Evolutionary conservation across 2,329 filamentous ascomycete species (phyloP).

Genomic region (Graphilbum ipis-grandicollis): DNA sequence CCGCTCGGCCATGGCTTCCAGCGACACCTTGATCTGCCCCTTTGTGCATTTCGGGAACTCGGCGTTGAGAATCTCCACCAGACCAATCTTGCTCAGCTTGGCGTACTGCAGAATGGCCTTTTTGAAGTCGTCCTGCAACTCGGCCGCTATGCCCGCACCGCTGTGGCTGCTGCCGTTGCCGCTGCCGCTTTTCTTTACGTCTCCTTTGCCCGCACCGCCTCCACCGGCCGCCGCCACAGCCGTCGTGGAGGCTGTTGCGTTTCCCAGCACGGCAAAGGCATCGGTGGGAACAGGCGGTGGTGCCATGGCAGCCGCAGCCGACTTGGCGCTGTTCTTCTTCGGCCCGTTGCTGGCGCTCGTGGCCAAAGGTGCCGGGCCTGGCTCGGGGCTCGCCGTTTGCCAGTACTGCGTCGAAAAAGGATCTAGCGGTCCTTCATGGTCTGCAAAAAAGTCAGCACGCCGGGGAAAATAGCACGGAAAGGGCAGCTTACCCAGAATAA

Average conservation of each 20-base stretch:
- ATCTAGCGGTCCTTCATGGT: conserved; percentile 46
- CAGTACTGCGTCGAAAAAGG: conserved; percentile 77
- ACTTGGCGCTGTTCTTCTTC: too few relatives aligned
- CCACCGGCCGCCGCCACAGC: too few relatives aligned
- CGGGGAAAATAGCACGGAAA: too few relatives aligned
- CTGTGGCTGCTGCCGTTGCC: too few relatives aligned
- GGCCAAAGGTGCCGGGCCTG: conserved; percentile 1
- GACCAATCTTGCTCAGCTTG: conserved; percentile 50
- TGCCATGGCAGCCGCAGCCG: too few relatives aligned
- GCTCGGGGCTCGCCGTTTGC: conserved; percentile 22
- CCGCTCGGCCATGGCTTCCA: conserved; percentile 48
- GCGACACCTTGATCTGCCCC: conserved; percentile 51
- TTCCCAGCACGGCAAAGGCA: conserved; percentile 7
- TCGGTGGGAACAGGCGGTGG: conserved; percentile 10
- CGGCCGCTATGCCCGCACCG: conserved; percentile 34
- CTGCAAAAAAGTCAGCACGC: too few relatives aligned
- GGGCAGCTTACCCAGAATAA: conserved; percentile 41
- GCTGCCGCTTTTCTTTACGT: conserved; percentile 15
- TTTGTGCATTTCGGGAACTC: conserved; percentile 55
- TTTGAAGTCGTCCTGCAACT: conserved; percentile 50
- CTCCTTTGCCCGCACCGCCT: neutral
- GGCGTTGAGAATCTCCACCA: conserved; percentile 61
- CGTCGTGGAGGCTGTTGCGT: neutral
- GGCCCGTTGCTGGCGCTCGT: conserved; percentile 2
- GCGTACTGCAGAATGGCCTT: conserved; percentile 41